phyloP scores from a whole-genome alignment of 768 basidiomycete genomes.

The Collybia nuda region DNA sequence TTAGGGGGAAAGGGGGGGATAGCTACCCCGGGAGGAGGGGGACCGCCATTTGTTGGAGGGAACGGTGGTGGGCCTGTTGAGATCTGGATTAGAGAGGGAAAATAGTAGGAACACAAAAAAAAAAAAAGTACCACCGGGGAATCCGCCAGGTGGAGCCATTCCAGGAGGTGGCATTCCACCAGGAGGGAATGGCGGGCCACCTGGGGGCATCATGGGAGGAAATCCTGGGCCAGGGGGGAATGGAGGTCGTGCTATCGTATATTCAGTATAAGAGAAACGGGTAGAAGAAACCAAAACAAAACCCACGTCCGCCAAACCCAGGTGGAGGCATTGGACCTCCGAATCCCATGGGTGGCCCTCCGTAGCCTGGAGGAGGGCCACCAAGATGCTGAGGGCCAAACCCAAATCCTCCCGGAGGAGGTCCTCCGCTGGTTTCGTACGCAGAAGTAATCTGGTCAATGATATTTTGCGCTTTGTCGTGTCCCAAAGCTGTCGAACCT shows the following conservation, averaged over 20 bases:
- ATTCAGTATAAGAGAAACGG: conserved; percentile 2
- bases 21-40: conserved; percentile 36
- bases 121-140: conserved; percentile 39
- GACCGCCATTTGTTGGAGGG: conserved; percentile 41
- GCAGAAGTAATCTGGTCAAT: conserved; percentile 97
- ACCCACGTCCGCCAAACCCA: conserved; percentile 55
- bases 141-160: conserved; percentile 40
- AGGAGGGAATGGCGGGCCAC: conserved; percentile 76
- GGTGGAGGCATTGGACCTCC: conserved; percentile 51
- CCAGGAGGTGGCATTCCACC: conserved; percentile 50
- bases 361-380: conserved; percentile 49
- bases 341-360: conserved; percentile 48
- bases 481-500: conserved; percentile 63
- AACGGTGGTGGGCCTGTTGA: conserved; percentile 43
- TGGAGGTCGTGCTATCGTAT: conserved; percentile 56
- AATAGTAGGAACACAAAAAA: conserved; percentile 7
- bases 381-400: conserved; percentile 82
- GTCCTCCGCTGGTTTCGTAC: conserved; percentile 84
- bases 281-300: conserved; percentile 2
- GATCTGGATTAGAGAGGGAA: conserved; percentile 6
- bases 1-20: conserved; percentile 49
- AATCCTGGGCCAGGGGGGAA: conserved; percentile 69
- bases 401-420: conserved; percentile 85
- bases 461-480: conserved; percentile 97
- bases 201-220: conserved; percentile 49